A percentile compares a stretch with the other conserved stretches of the same genome.
phyloP scores from a whole-genome alignment of 2,329 filamentous ascomycete species.

The Proliferodiscus dingleyae region DNA sequence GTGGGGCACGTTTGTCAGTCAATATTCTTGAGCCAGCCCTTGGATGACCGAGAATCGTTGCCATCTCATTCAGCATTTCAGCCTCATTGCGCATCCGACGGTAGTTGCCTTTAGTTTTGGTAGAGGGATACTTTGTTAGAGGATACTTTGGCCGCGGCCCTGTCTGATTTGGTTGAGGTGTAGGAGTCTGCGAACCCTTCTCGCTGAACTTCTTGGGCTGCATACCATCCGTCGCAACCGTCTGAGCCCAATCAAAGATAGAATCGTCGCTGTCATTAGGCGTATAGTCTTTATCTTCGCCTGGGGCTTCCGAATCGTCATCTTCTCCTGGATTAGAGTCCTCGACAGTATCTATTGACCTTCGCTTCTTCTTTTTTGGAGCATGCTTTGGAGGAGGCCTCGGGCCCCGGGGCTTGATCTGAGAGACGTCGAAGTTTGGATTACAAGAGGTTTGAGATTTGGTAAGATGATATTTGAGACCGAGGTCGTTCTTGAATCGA shows the following conservation, averaged over 20 bases:
- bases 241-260: slow-evolving; percentile 19
- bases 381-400: too few relatives aligned
- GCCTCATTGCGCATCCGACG: background rate
- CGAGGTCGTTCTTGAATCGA: slow-evolving; percentile 30
- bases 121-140: too few relatives aligned
- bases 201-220: background rate
- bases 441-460: slow-evolving; percentile 31
- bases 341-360: too few relatives aligned
- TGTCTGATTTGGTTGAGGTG: too few relatives aligned
- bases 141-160: too few relatives aligned
- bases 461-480: slow-evolving; percentile 30
- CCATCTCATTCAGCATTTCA: background rate
- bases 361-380: slow-evolving; percentile 5
- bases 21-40: background rate
- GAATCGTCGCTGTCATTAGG: slow-evolving; percentile 19
- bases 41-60: background rate
- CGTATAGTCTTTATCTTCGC: slow-evolving; percentile 4
- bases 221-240: slow-evolving; percentile 4
- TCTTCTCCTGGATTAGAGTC: background rate
- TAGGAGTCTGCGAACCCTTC: background rate
- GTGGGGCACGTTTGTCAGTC: background rate
- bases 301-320: background rate
- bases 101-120: slow-evolving; percentile 1
- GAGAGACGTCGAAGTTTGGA: slow-evolving; percentile 22
- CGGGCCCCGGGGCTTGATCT: slow-evolving; percentile 1